Evolutionary conservation across 352 stramenopile genomes (phyloP).

Genomic region (Phytophthora nicotianae): DNA sequence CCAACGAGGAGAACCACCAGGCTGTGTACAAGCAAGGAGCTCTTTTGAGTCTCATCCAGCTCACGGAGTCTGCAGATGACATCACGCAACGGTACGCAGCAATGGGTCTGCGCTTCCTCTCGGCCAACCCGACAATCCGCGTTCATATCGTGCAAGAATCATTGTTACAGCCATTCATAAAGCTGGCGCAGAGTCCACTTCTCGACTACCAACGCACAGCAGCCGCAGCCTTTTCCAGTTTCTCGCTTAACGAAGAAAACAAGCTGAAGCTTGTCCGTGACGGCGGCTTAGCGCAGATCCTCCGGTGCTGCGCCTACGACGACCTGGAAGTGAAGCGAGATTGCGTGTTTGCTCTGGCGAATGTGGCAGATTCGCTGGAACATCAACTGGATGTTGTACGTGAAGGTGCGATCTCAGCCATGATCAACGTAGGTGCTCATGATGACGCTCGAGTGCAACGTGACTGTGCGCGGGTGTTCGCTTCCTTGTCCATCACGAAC

Average conservation of each 20-base stretch:
- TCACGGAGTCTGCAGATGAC: conserved; percentile 90
- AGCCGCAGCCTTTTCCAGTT: conserved; percentile 92
- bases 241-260: conserved; percentile 93
- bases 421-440: conserved; percentile 72
- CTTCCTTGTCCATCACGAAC: conserved; percentile 90
- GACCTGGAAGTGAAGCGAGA: conserved; percentile 94
- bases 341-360: conserved; percentile 94
- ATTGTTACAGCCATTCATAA: conserved; percentile 91
- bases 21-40: conserved; percentile 93
- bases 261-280: conserved; percentile 94
- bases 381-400: conserved; percentile 91
- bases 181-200: conserved; percentile 90
- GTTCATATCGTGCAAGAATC: conserved; percentile 92
- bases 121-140: conserved; percentile 93
- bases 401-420: conserved; percentile 80
- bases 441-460: conserved; percentile 94
- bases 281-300: conserved; percentile 89
- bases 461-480: conserved; percentile 91
- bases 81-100: conserved; percentile 95
- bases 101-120: conserved; percentile 95
- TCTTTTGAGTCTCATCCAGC: conserved; percentile 88
- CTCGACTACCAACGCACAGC: conserved; percentile 94
- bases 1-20: conserved; percentile 95
- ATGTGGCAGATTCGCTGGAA: conserved; percentile 91
- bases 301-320: conserved; percentile 89